phyloP scores from a whole-genome alignment of 208 protist species.

The Acanthamoeba healyi region DNA sequence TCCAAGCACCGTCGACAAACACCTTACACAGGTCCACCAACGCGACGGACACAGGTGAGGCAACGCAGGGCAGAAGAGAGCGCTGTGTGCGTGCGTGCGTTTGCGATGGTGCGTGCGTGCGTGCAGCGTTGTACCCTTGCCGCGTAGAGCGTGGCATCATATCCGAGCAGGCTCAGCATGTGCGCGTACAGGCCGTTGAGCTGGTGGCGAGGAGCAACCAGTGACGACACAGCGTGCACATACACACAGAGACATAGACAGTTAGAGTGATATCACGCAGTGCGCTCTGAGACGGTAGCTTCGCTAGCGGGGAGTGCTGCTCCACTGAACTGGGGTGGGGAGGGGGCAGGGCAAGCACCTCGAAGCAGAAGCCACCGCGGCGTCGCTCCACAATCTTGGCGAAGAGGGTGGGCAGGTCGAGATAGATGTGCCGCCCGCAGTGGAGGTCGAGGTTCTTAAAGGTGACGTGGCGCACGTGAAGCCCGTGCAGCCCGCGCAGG shows the following conservation, averaged over 20 bases:
- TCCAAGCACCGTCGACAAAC: background rate
- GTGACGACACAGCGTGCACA: background rate
- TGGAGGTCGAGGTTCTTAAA: conserved; percentile 21
- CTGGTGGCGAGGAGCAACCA: background rate
- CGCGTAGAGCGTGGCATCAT: background rate
- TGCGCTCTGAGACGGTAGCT: no score
- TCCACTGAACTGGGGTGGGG: background rate
- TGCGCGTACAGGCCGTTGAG: conserved; percentile 28
- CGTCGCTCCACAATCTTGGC: conserved; percentile 1
- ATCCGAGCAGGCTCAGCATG: background rate
- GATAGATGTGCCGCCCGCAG: conserved; percentile 5
- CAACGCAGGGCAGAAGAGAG: no score
- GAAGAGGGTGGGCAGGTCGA: conserved; percentile 6
- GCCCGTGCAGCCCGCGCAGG: background rate
- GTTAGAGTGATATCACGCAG: no score
- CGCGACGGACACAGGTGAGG: no score
- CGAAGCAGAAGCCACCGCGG: conserved; percentile 23
- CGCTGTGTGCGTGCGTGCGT: no score
- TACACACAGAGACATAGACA: no score
- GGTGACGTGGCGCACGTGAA: background rate
- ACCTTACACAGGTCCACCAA: no score
- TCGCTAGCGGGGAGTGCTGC: no score
- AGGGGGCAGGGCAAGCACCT: background rate
- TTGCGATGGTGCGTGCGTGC: no score
- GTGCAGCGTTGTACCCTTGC: conserved; percentile 13